A percentile compares a stretch with the other conserved stretches of the same genome.
Conservation (phyloP, 331 rosid species). For the Pyrus hybrid region DNA sequence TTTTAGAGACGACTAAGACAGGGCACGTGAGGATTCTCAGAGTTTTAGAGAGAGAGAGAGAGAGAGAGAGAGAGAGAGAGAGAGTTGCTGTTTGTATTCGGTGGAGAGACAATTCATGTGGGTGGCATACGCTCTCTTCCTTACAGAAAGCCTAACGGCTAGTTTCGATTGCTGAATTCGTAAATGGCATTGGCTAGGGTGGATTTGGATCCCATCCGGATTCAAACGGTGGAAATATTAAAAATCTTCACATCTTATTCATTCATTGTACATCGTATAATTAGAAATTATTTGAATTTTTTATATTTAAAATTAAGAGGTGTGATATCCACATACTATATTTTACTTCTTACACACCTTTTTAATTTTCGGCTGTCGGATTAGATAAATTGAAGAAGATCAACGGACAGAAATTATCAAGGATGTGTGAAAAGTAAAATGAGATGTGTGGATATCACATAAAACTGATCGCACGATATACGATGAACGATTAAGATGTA, state of each 20-base stretch:
- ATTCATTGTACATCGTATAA: rapidly evolving
- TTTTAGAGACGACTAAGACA: slow-evolving; percentile 6
- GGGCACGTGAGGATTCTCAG: slow-evolving; percentile 50
- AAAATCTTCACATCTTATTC: rapidly evolving
- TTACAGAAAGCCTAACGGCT: slow-evolving; percentile 63
- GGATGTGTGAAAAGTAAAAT: no score
- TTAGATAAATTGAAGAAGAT: no score
- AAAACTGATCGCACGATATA: no score
- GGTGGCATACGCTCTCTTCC: slow-evolving; percentile 30
- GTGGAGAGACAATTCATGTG: slow-evolving; percentile 30
- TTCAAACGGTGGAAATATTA: rapidly evolving
- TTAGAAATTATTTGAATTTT: no score
- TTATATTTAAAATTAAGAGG: no score
- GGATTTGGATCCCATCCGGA: no score
- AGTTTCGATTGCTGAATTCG: slow-evolving; percentile 19
- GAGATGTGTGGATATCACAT: no score
- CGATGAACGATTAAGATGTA: no score
- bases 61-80: background rate
- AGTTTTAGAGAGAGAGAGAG: background rate
- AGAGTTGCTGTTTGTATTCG: slow-evolving; percentile 27
- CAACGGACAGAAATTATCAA: no score
- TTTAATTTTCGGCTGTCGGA: no score
- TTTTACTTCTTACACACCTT: no score
- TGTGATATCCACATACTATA: no score
- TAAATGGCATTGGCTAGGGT: background rate